These are phyloP conservation scores for Biscogniauxia mediterranea DNA, from an alignment of 2,329 filamentous ascomycete species.

Conservation along the genomic window DNA sequence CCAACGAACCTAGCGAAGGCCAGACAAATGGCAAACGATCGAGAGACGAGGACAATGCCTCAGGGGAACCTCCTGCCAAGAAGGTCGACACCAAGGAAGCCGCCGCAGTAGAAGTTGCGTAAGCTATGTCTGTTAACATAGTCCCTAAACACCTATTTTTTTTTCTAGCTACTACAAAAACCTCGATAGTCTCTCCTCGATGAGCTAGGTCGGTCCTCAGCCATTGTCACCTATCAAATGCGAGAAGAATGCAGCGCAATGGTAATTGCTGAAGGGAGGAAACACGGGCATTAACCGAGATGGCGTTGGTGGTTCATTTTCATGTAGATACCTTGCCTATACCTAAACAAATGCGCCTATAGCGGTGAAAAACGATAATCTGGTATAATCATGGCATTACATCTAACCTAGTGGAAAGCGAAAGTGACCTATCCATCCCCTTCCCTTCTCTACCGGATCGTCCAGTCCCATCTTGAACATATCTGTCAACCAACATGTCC, in stretches of 20 bases:
- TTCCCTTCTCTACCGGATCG: too few species aligned
- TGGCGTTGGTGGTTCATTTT: slow-evolving; percentile 4
- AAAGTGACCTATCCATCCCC: neutral
- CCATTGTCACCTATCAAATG: neutral
- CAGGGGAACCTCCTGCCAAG: slow-evolving; percentile 54
- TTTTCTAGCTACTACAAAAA: neutral
- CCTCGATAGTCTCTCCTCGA: neutral
- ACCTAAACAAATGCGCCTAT: neutral
- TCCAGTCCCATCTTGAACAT: too few species aligned
- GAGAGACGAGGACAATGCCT: slow-evolving; percentile 49
- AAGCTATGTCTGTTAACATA: slow-evolving; percentile 5
- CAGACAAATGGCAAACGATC: slow-evolving; percentile 51
- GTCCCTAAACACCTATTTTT: neutral
- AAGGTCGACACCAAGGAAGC: slow-evolving; percentile 57
- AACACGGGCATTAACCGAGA: neutral
- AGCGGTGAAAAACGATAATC: neutral
- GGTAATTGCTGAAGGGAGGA: neutral
- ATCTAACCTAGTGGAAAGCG: neutral
- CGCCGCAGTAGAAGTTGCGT: slow-evolving; percentile 23
- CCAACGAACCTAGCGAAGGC: slow-evolving; percentile 12
- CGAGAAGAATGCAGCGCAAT: neutral
- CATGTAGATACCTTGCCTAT: slow-evolving; percentile 2
- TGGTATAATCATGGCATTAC: neutral
- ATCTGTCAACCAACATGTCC: too few species aligned
- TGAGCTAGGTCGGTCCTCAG: neutral